Percentiles rank a stretch among this genome's conserved stretches.
phyloP scores from a whole-genome alignment of 768 basidiomycete genomes.

The Hydnomerulius pinastri region DNA sequence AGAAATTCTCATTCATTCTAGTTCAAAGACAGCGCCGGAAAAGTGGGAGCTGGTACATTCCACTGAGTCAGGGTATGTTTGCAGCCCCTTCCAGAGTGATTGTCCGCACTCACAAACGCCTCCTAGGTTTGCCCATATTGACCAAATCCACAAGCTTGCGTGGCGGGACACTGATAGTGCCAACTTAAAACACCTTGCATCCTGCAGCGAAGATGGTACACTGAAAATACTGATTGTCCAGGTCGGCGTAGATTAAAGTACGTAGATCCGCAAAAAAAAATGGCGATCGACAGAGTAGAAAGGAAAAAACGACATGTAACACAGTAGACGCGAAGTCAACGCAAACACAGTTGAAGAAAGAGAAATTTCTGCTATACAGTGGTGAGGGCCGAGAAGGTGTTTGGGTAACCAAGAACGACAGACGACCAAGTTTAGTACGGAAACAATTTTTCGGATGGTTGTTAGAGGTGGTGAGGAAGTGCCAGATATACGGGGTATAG shows the following conservation, averaged over 20 bases:
- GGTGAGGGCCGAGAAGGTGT: slow-evolving; percentile 42
- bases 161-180: slow-evolving; percentile 60
- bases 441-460: slow-evolving; percentile 56
- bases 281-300: slow-evolving; percentile 3
- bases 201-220: slow-evolving; percentile 92
- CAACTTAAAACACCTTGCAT: slow-evolving; percentile 62
- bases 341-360: slow-evolving; percentile 12
- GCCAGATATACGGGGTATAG: slow-evolving; percentile 74
- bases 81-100: slow-evolving; percentile 4
- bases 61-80: slow-evolving; percentile 53
- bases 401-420: slow-evolving; percentile 41
- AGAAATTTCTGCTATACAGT: slow-evolving; percentile 67
- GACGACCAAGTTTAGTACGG: slow-evolving; percentile 46
- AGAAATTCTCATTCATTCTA: slow-evolving; percentile 62
- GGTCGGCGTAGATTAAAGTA: slow-evolving; percentile 48
- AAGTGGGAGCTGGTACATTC: slow-evolving; percentile 51
- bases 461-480: slow-evolving; percentile 36
- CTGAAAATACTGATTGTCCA: slow-evolving; percentile 74
- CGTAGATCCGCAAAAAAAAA: slow-evolving; percentile 25
- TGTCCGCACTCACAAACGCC: not conserved
- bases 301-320: slow-evolving; percentile 26
- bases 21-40: slow-evolving; percentile 26
- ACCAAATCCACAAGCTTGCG: slow-evolving; percentile 77
- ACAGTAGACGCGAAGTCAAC: slow-evolving; percentile 27
- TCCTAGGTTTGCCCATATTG: slow-evolving; percentile 70